Evolutionary conservation across 345 rosid species (phyloP), one percentile per base, ranked within the genome.

Genomic region (Laguncularia racemosa): DNA sequence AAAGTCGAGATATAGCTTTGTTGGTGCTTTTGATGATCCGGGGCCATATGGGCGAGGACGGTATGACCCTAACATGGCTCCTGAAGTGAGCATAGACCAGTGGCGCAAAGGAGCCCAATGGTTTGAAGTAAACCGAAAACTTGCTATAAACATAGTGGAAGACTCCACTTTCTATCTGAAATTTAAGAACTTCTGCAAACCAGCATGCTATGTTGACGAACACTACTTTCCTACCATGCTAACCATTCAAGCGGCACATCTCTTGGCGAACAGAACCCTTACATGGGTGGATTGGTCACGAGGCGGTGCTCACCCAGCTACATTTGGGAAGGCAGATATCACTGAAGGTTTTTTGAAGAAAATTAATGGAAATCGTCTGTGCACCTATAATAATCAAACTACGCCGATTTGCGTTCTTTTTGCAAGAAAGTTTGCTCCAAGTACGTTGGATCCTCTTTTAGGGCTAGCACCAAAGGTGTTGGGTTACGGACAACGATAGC

Each of bases 251-350:
- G 80, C 84, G 23, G 60, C 90, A 19, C n/a, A 53, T 12, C 76
- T 55, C 20, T 26, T 93, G 46, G 99, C 97, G 10, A 93, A 93
- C 58, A 71, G 97, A 68, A 89, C 92, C 80, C 12, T 85, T 55
- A 90, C 99, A 0, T 90, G 92, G 95, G 96, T 84, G 23, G 99
- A 95, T 70, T 95, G 97, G 99, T 95, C 99, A 0, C 75, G 99
- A 52, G 99, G 99, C 0, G 97, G 97, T 0, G 65, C 96, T 55
- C 99, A 90, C 73, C 99, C 97, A 0, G 97, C 95, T 38, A 90
- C 97, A 4, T 95, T 95, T 28, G 96, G 95, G 62, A 44, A 79
- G 61, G 66, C 74, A 0, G 97, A 90, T 60, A 68, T 95, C 48
- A 84, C 82, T 0, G 88, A 71, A 62, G 84, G 72, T 43, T 90